These are phyloP conservation scores for Kernera saxatilis DNA, from an alignment of 345 rosid species.

Conservation along the genomic window DNA sequence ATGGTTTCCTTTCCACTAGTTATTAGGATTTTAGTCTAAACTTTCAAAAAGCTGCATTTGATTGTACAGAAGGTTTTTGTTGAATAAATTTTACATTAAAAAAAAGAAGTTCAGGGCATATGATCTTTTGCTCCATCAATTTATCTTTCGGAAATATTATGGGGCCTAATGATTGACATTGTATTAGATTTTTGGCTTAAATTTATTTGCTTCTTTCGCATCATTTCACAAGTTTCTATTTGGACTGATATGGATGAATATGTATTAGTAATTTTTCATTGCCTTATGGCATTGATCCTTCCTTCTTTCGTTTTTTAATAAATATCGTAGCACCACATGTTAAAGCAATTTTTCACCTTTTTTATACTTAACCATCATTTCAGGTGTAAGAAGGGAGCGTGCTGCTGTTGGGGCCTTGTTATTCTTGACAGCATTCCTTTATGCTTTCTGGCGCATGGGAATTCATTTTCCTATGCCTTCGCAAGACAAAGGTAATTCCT, in stretches of 20 bases:
- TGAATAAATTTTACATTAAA: too few species aligned
- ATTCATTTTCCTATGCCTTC: conserved; percentile 99
- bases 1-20: too few species aligned
- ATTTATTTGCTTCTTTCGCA: neutral
- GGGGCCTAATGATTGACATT: neutral
- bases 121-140: neutral
- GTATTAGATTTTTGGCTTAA: neutral
- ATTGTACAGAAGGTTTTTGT: too few species aligned
- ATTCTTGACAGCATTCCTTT: conserved; percentile 81
- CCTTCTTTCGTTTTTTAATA: neutral
- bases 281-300: neutral
- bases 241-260: neutral
- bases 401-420: conserved; percentile 87
- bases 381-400: conserved; percentile 89
- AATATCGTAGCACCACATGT: neutral
- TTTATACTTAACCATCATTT: neutral
- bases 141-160: neutral
- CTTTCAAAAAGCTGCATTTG: too few species aligned
- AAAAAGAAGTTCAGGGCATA: neutral
- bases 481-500: conserved; percentile 65
- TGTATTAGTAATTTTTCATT: neutral
- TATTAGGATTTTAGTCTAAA: too few species aligned
- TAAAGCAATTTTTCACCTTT: neutral
- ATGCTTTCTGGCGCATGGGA: conserved; percentile 99
- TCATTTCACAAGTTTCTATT: neutral